These are phyloP conservation scores for Zasmidium angulare DNA, from an alignment of 2,329 filamentous ascomycete genomes.

Conservation along the genomic window DNA sequence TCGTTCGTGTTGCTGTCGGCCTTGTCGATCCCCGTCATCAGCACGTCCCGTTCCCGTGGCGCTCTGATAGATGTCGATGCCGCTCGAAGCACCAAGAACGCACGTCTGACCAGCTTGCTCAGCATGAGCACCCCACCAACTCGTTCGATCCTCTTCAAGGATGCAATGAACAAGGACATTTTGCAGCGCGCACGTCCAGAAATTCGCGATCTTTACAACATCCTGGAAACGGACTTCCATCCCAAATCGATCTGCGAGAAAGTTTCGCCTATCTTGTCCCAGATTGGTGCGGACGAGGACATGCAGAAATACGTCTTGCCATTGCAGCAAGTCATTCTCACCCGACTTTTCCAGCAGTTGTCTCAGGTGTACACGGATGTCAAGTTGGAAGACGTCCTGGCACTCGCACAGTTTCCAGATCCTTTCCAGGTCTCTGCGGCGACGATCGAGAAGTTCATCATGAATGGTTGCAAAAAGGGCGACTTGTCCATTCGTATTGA, in stretches of 20 bases:
- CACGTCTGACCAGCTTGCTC: conserved; percentile 89
- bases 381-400: conserved; percentile 87
- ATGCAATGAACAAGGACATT: conserved; percentile 91
- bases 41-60: conserved; percentile 92
- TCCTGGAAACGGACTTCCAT: conserved; percentile 98
- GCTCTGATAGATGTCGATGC: conserved; percentile 96
- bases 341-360: conserved; percentile 95
- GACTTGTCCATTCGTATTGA: conserved; percentile 95
- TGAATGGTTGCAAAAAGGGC: conserved; percentile 99
- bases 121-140: conserved; percentile 90
- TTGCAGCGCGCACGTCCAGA: conserved; percentile 90
- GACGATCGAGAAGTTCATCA: conserved; percentile 99
- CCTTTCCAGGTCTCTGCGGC: conserved; percentile 88
- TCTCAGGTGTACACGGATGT: conserved; percentile 99
- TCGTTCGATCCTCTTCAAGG: conserved; percentile 87
- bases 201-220: conserved; percentile 96
- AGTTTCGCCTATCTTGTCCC: conserved; percentile 90
- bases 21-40: conserved; percentile 97
- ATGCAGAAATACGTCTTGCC: conserved; percentile 97
- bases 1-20: conserved; percentile 95
- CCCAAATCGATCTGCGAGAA: conserved; percentile 98
- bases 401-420: conserved; percentile 92
- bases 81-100: conserved; percentile 98
- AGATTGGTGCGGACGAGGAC: conserved; percentile 90
- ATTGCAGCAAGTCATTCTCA: conserved; percentile 97